Evolutionary conservation across 176 grass and related monocot species (phyloP), one percentile per base, ranked within the genome.

Genomic region (Panicum miliaceum): DNA sequence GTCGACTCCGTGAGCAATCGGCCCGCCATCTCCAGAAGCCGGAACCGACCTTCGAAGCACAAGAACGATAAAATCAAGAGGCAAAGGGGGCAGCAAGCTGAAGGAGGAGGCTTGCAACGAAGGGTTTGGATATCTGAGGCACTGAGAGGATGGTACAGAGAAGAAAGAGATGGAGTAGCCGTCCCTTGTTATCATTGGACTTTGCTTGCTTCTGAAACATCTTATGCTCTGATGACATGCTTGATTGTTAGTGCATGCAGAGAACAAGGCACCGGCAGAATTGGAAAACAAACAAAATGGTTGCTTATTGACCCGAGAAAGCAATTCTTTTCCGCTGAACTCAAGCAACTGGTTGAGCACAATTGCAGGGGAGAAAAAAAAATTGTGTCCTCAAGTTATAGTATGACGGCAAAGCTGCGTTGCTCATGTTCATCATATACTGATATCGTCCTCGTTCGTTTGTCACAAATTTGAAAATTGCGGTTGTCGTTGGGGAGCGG

Each of bases 141-240:
- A 11, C 45, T 27, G 84, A 26, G 81, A 88, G 73, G 67, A 32
- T 63, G 66, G 26, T 18, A 46, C 25, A 26, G 48, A 75, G 71
- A 87, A 90, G 91, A 81, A 91, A 90, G 86, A 86, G 90, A 91
- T 86, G 71, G 77, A 86, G 86, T 87, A 64, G 73, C 53, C 51
- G 46, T 25, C 73, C 78, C 64, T 64, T 77, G 48, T 43, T 77
- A n/a, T 38, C 18, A 42, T 34, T 34, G 50, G 53, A 20, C 9
- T 38, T 81, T 61, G 63, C 71, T 82, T 81, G 83, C 54, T 78
- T 82, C 25, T 63, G 19, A 64, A 76, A 89, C 81, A 37, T 78
- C 75, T 73, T 74, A 46, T 3, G 41, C 64, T 60, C 62, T 66
- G 25, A 4, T 66, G 25, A 4, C 11, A 53, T 72, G 74, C 73